These are phyloP conservation scores for Chrysoporthe austroafricana DNA, from an alignment of 2,329 filamentous ascomycete species.

Conservation along the genomic window DNA sequence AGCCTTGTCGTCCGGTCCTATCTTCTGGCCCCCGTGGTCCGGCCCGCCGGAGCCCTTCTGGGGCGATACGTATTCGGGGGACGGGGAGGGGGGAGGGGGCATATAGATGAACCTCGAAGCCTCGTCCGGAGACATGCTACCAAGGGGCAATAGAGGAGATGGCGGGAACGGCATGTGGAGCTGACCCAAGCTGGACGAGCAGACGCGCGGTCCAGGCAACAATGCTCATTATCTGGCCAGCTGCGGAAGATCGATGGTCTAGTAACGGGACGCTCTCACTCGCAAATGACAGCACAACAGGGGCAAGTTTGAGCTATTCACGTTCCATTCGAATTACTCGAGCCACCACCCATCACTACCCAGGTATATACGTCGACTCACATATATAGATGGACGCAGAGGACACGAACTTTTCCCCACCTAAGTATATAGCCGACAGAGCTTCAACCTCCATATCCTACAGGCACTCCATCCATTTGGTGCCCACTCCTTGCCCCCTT, in stretches of 20 bases:
- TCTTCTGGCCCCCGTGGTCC: no score
- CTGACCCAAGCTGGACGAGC: background rate
- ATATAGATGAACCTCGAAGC: background rate
- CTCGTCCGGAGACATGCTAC: background rate
- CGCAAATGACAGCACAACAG: background rate
- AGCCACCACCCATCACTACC: background rate
- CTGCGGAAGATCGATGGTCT: background rate
- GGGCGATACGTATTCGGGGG: no score
- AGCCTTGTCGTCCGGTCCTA: no score
- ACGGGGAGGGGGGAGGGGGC: no score
- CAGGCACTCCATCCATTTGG: background rate
- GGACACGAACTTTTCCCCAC: constrained; percentile 2
- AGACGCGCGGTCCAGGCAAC: background rate
- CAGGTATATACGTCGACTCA: constrained; percentile 14
- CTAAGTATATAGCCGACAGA: background rate
- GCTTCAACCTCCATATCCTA: constrained; percentile 6
- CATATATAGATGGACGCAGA: constrained; percentile 9
- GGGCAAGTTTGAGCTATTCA: constrained; percentile 1
- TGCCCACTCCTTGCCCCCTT: background rate
- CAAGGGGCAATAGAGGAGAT: background rate
- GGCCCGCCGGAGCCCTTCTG: no score
- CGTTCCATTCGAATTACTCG: constrained; percentile 11
- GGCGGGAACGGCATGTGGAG: background rate
- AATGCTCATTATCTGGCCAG: background rate
- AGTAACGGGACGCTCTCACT: background rate